Conservation (phyloP, 805 yeast genomes). For the Candida tallmaniae region DNA sequence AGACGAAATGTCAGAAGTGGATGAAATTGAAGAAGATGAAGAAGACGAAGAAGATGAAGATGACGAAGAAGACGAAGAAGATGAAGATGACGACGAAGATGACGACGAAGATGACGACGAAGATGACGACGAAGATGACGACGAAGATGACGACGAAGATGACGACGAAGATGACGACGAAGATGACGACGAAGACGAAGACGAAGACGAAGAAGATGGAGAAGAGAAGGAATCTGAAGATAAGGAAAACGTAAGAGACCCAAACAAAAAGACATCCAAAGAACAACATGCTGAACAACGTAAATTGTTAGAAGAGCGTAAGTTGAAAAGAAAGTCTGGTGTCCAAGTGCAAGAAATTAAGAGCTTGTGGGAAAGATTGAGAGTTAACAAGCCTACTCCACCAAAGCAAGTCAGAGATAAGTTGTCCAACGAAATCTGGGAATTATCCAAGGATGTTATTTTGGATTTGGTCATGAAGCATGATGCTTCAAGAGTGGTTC, state of each 20-base stretch:
- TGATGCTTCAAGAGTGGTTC: slow-evolving; percentile 94
- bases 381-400: slow-evolving; percentile 79
- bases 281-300: slow-evolving; percentile 83
- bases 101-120: slow-evolving; percentile 29
- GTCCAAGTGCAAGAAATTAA: slow-evolving; percentile 79
- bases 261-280: slow-evolving; percentile 48
- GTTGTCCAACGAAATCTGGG: slow-evolving; percentile 82
- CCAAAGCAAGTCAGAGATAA: slow-evolving; percentile 74
- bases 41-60: slow-evolving; percentile 6
- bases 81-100: slow-evolving; percentile 30
- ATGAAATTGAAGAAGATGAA: slow-evolving; percentile 2
- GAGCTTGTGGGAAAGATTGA: slow-evolving; percentile 82
- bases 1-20: slow-evolving; percentile 6
- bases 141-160: slow-evolving; percentile 13
- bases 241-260: slow-evolving; percentile 17
- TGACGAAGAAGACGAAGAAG: slow-evolving; percentile 24
- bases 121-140: slow-evolving; percentile 14
- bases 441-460: slow-evolving; percentile 67
- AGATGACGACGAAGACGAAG: not conserved
- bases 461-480: slow-evolving; percentile 88
- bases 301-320: slow-evolving; percentile 73
- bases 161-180: slow-evolving; percentile 14
- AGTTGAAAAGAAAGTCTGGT: slow-evolving; percentile 84
- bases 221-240: slow-evolving; percentile 13
- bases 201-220: slow-evolving; percentile 9